Evolutionary conservation across 139 green algal genomes (phyloP), one percentile per base, ranked within the genome.

Genomic region (Chlamydomonas eustigma): DNA sequence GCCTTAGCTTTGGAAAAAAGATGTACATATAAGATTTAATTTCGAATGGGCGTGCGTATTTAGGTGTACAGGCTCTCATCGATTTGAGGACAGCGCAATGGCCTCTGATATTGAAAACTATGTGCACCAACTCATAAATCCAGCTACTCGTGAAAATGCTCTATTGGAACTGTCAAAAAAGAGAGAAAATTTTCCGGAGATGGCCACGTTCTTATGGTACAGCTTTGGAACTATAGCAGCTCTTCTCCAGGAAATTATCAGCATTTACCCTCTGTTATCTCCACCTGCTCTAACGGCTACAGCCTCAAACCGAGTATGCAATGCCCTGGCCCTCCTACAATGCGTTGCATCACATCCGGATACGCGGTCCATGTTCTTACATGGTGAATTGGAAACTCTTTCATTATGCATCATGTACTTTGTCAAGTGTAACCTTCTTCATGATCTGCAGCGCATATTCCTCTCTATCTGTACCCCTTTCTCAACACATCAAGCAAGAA

Each of bases 401-500:
- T 58, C 44, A 18, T 18, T 18, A 28, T 24, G 58, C 44, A 18
- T 58, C 18, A 18, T 28, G 12, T 58, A 58, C 18, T 58, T 18
- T 58, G 44, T 58, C n/a, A n/a, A n/a, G n/a, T n/a, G n/a, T n/a
- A n/a, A n/a, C n/a, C n/a, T n/a, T n/a, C n/a, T n/a, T n/a, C n/a
- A 24, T 73, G 12, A 34, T 3, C 1, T 85, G 78, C 89, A 95
- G 95, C 95, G 22, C 94, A 99, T 81, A 92, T 99, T 37, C 95
- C 96, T 3, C 82, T 99, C 22, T 99, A 98, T 81, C 83, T 99
- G 64, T 99, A 99, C 78, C 96, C 96, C 0, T 99, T 99, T 80
- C 84, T 99, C 34, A 98, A 99, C 85, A 99, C 96, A 12, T 88
- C 93, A 32, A 94, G 86, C 89, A 98, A 98, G 84, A 98, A 93